Percentiles rank a stretch among this genome's conserved stretches.
Evolutionary conservation across 2,329 filamentous ascomycete species (phyloP).

Genomic region (Pseudopithomyces maydicus): DNA sequence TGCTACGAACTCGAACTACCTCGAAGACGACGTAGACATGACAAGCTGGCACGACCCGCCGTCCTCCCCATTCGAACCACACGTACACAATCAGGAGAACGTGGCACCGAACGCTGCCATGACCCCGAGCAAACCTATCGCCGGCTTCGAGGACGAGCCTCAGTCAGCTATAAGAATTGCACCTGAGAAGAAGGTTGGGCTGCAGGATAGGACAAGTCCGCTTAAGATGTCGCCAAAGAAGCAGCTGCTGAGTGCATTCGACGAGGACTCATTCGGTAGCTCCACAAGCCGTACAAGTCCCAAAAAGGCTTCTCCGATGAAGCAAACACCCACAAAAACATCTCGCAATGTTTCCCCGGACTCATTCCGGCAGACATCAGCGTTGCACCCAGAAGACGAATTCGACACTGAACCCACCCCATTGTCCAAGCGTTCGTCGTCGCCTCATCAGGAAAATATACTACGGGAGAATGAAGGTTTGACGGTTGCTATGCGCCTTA

Average conservation of each 20-base stretch:
- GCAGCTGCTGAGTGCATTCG: conserved; percentile 33
- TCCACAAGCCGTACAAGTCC: conserved; percentile 21
- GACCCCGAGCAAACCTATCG: conserved; percentile 30
- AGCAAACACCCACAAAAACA: conserved; percentile 33
- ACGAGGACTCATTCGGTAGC: conserved; percentile 20
- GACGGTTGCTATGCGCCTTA: conserved; percentile 42
- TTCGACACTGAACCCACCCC: conserved; percentile 21
- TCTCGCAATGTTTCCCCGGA: conserved; percentile 30
- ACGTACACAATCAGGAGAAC: conserved; percentile 50
- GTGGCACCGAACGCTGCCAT: conserved; percentile 29
- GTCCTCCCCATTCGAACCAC: conserved; percentile 56
- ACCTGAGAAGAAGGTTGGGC: conserved; percentile 32
- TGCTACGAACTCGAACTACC: conserved; percentile 19
- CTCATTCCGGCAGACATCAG: conserved; percentile 15
- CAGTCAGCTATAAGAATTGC: conserved; percentile 41
- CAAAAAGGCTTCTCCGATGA: conserved; percentile 33
- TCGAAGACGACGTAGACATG: conserved; percentile 41
- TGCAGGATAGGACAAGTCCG: conserved; percentile 37
- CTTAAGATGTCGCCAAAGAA: conserved; percentile 36
- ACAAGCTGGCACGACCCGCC: conserved; percentile 47
- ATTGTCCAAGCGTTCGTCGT: conserved; percentile 25
- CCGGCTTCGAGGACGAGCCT: conserved; percentile 28
- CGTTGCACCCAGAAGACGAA: conserved; percentile 12
- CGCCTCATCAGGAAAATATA: conserved; percentile 24
- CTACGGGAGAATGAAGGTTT: conserved; percentile 47